Base-by-base conservation (phyloP, 2,329 filamentous ascomycete species). In the Fusarium sp. region DNA sequence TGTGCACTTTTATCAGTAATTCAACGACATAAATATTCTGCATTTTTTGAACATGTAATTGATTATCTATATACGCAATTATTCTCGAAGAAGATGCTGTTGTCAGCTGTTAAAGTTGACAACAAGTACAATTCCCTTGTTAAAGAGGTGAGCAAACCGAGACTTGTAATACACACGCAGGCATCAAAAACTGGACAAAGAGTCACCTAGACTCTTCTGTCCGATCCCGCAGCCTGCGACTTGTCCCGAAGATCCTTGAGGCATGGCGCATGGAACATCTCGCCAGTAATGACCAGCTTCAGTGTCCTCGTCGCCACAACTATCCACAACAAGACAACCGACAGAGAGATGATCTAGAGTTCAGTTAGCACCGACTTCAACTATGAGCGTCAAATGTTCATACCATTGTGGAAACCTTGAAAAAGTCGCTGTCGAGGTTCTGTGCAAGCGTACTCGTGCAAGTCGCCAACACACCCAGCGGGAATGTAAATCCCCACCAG, bases 401-500 rank as follows among this genome's bases (percentile, higher is more conserved):
- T 58, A 84, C 81, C 80, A 80, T 83, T 4, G 83, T 81, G 13
- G 82, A 72, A 8, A 86, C 80, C 57, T 80, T 84, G 80, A 86
- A 86, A 65, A 87, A 86, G 4, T 78, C 70, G 64, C 84, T 86
- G 63, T 83, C 79, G 14, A 87, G 79, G 59, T 86, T 84, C 65
- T 76, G 60, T 4, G 83, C 86, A 63, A 88, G 63, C 61, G 80
- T 70, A 20, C 80, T 79, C 0, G 85, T 84, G 65, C 83, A 86
- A 3, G 82, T 84, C 2, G 84, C 83, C 73, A 85, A 79, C 27
- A 86, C 84, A n/a, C 85, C 85, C 7, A 86, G 79, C 0, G 85
- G 85, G 70, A 87, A 87, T 2, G 85, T 86, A 63, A 86, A 85
- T 1, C 84, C 85, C 85, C 85, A 87, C 83, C 85, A 87, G 45